Evolutionary conservation across 1,284 basidiomycete species (phyloP).

Genomic region (Xerocomus cyaneibrunnescens): DNA sequence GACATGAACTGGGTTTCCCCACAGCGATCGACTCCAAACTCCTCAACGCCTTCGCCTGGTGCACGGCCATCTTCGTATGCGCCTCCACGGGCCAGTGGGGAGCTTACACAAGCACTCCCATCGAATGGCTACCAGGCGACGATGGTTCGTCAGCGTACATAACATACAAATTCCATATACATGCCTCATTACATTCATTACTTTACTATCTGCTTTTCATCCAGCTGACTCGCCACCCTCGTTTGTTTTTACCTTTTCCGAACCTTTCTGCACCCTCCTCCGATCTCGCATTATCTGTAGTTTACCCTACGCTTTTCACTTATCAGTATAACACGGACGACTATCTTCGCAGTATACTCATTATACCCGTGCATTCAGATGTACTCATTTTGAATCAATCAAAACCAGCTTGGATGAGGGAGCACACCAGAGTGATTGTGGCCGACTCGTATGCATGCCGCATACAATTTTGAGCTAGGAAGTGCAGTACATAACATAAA

Average conservation of each 20-base stretch:
- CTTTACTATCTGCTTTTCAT: slow-evolving; percentile 27
- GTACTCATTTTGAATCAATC: slow-evolving; percentile 43
- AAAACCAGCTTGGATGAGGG: slow-evolving; percentile 12
- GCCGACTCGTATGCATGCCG: slow-evolving; percentile 18
- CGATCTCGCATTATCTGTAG: slow-evolving; percentile 43
- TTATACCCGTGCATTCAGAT: slow-evolving; percentile 45
- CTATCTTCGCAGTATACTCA: slow-evolving; percentile 47
- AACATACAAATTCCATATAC: slow-evolving; percentile 12
- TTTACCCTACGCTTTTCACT: slow-evolving; percentile 40
- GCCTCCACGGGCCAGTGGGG: slow-evolving; percentile 48
- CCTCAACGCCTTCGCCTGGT: slow-evolving; percentile 43
- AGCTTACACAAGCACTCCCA: slow-evolving; percentile 42
- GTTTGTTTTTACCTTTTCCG: slow-evolving; percentile 16
- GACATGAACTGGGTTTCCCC: slow-evolving; percentile 51
- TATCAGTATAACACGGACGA: slow-evolving; percentile 46
- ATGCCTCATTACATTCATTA: slow-evolving; percentile 16
- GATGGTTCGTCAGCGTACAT: slow-evolving; percentile 53
- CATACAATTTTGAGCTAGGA: slow-evolving; percentile 31
- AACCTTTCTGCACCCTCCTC: slow-evolving; percentile 26
- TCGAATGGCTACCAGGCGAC: slow-evolving; percentile 49
- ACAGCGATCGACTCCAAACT: slow-evolving; percentile 43
- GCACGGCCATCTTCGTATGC: slow-evolving; percentile 59
- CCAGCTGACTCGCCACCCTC: slow-evolving; percentile 28
- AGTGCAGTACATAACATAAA: slow-evolving; percentile 19
- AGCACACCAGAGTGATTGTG: slow-evolving; percentile 1